Evolutionary conservation across 768 basidiomycete genomes (phyloP).

Genomic region (Lactifluus pinguis): DNA sequence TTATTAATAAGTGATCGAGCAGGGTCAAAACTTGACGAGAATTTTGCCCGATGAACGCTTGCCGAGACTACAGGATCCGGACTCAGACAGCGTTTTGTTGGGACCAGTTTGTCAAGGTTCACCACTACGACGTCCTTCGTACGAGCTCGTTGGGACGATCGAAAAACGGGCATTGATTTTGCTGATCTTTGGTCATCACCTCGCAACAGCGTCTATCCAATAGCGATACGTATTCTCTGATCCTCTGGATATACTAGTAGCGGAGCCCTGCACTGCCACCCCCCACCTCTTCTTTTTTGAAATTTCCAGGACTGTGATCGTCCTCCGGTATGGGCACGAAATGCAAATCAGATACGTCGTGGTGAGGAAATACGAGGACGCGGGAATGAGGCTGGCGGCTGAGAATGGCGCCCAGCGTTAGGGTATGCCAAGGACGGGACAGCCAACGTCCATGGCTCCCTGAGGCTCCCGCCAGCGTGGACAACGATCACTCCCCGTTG

Average conservation of each 20-base stretch:
- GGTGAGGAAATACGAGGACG: too few species aligned
- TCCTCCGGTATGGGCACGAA: conserved; percentile 47
- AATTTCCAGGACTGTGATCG: conserved; percentile 47
- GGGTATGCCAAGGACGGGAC: too few species aligned
- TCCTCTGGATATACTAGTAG: conserved; percentile 61
- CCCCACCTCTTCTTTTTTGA: conserved; percentile 41
- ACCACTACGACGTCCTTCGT: conserved; percentile 9
- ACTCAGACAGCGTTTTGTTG: conserved; percentile 27
- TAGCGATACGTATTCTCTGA: conserved; percentile 57
- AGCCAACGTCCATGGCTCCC: too few species aligned
- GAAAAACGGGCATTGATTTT: conserved; percentile 22
- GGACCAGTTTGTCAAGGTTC: conserved; percentile 26
- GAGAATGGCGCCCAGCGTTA: too few species aligned
- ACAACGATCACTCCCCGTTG: too few species aligned
- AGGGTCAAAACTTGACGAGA: not conserved
- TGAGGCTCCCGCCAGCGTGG: too few species aligned
- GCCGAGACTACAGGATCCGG: conserved; percentile 18
- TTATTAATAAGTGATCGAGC: not conserved
- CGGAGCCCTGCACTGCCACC: conserved; percentile 39
- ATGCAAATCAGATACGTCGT: conserved; percentile 59
- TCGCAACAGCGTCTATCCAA: conserved; percentile 20
- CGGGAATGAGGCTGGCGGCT: too few species aligned
- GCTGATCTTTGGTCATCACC: conserved; percentile 23
- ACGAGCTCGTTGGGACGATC: not conserved
- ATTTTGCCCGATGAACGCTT: conserved; percentile 11